These are phyloP conservation scores for Tetradesmus lagerheimii DNA, from an alignment of 139 green algal genomes.

Conservation along the genomic window DNA sequence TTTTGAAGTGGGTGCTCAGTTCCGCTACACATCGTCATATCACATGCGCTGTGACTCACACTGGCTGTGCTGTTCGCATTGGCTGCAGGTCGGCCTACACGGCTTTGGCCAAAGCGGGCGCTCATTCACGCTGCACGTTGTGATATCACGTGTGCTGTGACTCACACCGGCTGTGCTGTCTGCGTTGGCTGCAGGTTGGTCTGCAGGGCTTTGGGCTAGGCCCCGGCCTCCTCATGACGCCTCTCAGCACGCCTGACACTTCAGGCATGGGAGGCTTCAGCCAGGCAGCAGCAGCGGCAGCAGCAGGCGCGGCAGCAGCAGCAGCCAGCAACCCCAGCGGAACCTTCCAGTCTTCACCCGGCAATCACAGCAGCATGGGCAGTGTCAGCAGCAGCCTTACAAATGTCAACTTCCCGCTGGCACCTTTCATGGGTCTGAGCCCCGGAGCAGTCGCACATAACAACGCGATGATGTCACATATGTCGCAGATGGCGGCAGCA, in stretches of 20 bases:
- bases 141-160: too few relatives aligned
- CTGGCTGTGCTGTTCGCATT: too few relatives aligned
- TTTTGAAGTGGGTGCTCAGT: too few relatives aligned
- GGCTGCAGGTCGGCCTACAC: too few relatives aligned
- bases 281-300: constrained; percentile 21
- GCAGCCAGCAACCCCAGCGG: not conserved
- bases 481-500: constrained; percentile 17
- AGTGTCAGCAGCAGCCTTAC: constrained; percentile 41
- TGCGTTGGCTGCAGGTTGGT: not conserved
- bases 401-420: constrained; percentile 24
- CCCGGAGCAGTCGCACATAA: constrained; percentile 14
- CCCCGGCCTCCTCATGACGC: not conserved
- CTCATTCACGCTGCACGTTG: too few relatives aligned
- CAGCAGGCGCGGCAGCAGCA: constrained; percentile 23
- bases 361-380: constrained; percentile 36
- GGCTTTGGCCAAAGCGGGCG: too few relatives aligned
- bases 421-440: constrained; percentile 37
- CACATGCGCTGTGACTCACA: too few relatives aligned
- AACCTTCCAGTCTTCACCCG: constrained; percentile 32
- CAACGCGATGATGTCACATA: constrained; percentile 16
- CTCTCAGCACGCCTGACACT: not conserved
- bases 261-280: constrained; percentile 1
- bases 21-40: too few relatives aligned
- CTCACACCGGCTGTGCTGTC: too few relatives aligned
- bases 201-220: not conserved